Evolutionary conservation across 306 rosid genomes (phyloP), one percentile per base, ranked within the genome.

Genomic region (Cicer cuneatum): DNA sequence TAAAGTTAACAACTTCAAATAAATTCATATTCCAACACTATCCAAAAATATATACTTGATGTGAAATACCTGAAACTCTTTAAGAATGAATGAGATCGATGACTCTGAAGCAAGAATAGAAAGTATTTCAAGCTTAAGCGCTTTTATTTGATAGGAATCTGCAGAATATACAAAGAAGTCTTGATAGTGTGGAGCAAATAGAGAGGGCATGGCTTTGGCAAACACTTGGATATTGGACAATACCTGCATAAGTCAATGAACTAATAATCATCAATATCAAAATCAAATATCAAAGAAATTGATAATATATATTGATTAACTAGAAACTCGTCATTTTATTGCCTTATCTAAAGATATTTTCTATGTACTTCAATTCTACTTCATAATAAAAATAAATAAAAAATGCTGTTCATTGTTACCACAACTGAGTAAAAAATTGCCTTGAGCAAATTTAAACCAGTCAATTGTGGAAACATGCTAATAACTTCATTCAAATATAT

Each of bases 151-250:
- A 86, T 89, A 87, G 45, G 98, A 87, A 87, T 95, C 99, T 64
- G 92, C 89, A 66, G 89, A 86, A 78, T 86, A 86, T 81, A 90
- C 71, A 74, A 85, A 95, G 45, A 95, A 90, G 74, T 95, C 97
- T 85, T 95, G 85, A 77, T 77, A 92, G 83, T 87, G 71, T 15
- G 92, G 89, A 73, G 92, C 87, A 78, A 95, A 92, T 65, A 87
- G 96, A 78, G 85, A 92, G 66, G 98, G 92, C 87, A 89, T 85
- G 62, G 99, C 96, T 86, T 90, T 92, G 51, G 92, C 98, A 85
- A 95, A 95, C 74, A 95, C 98, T 85, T 87, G 97, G 85, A 95
- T 87, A 84, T 92, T 92, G 88, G 90, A 90, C 72, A 90, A 84
- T 66, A 90, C 96, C 99, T 92, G 86, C 78, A 88, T 18, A 80